Evolutionary conservation across 306 rosid species (phyloP).

Genomic region (Delonix regia): DNA sequence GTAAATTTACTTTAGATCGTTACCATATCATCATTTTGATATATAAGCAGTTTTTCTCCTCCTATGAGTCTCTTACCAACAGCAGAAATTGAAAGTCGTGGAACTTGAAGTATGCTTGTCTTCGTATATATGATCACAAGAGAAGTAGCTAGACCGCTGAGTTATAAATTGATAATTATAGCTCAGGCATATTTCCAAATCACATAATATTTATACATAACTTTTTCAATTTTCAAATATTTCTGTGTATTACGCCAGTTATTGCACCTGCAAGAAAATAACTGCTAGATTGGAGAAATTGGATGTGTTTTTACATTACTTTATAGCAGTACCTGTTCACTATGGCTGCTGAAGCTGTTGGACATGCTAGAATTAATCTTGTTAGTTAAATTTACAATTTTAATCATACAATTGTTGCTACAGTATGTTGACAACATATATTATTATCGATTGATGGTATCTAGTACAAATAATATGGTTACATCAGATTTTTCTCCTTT

Average conservation of each 20-base stretch:
- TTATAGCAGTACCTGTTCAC: background rate
- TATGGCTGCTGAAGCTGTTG: background rate
- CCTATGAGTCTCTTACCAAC: background rate
- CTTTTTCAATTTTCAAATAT: background rate
- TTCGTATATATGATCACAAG: background rate
- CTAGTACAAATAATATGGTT: background rate
- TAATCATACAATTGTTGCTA: background rate
- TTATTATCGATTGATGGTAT: background rate
- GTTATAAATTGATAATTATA: background rate
- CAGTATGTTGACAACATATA: background rate
- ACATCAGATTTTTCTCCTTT: background rate
- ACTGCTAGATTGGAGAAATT: background rate
- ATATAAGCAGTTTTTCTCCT: background rate
- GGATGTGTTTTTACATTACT: background rate
- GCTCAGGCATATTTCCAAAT: background rate
- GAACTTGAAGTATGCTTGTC: background rate
- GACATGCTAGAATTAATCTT: background rate
- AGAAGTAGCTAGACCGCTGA: background rate
- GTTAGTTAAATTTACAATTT: background rate
- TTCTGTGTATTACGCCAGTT: background rate
- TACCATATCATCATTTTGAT: background rate
- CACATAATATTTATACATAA: background rate
- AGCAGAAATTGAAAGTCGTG: background rate
- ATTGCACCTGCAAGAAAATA: background rate
- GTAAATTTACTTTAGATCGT: background rate